Percentiles rank a stretch among this genome's conserved stretches.
These are phyloP conservation scores for Cornus kousa DNA, from an alignment of 148 eudicot species.

Conservation along the genomic window DNA sequence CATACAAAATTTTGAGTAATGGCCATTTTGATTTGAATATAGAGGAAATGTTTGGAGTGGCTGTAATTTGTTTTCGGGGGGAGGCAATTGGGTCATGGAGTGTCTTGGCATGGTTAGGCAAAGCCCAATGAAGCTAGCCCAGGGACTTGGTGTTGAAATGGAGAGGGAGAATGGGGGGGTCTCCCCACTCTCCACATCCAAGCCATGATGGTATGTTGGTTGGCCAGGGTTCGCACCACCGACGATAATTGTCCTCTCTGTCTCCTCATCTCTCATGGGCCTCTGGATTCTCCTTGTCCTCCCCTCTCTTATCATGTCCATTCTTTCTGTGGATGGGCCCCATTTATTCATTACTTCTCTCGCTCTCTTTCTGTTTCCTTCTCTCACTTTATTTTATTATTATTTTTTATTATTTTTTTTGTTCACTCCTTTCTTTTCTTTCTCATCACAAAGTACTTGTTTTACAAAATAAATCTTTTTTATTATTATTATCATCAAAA, in stretches of 20 bases:
- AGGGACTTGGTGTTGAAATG: neutral
- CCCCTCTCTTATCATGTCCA: neutral
- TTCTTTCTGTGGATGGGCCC: neutral
- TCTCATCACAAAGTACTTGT: no score
- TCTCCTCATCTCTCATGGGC: neutral
- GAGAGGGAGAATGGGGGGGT: neutral
- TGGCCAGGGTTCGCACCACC: conserved; percentile 12
- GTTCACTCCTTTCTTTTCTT: neutral
- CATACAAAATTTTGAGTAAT: no score
- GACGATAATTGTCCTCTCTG: neutral
- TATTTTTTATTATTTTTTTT: no score
- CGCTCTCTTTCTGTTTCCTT: neutral
- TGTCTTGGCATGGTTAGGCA: conserved; percentile 4
- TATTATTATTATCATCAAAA: no score
- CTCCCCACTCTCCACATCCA: neutral
- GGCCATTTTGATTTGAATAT: no score
- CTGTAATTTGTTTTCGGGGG: no score
- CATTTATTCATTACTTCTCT: neutral
- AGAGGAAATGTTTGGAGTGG: no score
- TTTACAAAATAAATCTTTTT: no score
- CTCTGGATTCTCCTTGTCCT: neutral
- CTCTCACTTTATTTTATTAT: no score
- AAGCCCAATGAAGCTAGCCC: conserved; percentile 4
- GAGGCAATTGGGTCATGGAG: neutral
- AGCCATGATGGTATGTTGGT: conserved; percentile 7